Conservation (phyloP, 768 basidiomycete species). For the Boletus tomentosulus region DNA sequence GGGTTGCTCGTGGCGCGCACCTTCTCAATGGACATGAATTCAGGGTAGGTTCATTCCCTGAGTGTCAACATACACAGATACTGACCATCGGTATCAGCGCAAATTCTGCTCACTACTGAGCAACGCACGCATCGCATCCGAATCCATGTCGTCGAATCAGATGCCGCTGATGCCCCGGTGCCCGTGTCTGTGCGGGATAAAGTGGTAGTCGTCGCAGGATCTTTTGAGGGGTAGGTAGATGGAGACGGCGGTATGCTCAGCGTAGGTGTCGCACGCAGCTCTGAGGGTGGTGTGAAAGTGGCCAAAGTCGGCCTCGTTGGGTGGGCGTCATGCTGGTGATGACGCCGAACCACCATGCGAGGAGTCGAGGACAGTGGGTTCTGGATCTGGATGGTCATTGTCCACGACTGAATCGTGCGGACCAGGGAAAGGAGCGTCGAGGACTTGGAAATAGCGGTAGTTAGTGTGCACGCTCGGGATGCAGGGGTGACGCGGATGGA, state of each 20-base stretch:
- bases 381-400: too few relatives aligned
- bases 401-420: background rate
- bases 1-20: constrained; percentile 37
- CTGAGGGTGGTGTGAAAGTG: constrained; percentile 48
- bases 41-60: constrained; percentile 31
- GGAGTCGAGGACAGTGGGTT: constrained; percentile 13
- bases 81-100: background rate
- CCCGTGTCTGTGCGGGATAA: constrained; percentile 47
- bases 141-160: constrained; percentile 51
- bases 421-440: constrained; percentile 3
- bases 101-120: constrained; percentile 8
- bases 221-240: constrained; percentile 46
- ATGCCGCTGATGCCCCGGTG: constrained; percentile 53
- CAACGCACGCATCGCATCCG: constrained; percentile 25
- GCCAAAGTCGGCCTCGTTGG: constrained; percentile 39
- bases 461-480: constrained; percentile 21
- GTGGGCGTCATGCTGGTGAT: constrained; percentile 45
- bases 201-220: constrained; percentile 55
- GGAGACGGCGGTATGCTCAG: background rate
- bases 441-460: constrained; percentile 26
- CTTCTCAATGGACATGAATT: constrained; percentile 42
- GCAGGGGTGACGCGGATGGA: constrained; percentile 24
- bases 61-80: background rate
- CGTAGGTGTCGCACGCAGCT: constrained; percentile 37
- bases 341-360: constrained; percentile 27